Base-by-base conservation (phyloP, 441 rosid species). In the Pelargonium australe region DNA sequence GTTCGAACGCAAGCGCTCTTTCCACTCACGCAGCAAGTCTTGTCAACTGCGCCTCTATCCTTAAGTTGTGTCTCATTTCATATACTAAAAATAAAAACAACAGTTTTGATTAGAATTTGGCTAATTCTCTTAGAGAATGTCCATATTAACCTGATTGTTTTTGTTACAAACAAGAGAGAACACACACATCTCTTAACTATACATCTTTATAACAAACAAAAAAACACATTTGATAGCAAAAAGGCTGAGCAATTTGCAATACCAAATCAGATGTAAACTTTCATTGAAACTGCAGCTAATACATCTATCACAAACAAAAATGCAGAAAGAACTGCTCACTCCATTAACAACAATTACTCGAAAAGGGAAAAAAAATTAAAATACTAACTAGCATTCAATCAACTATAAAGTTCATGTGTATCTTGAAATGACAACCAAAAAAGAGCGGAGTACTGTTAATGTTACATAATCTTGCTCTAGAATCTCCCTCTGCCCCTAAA, bases 401-500 rank as follows among this genome's bases (percentile, higher is more conserved):
- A 34, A 34, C 37, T 34, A 34, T 65, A 69, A 47, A 55, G 71
- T 31, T 49, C 73, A 57, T 71, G 72, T 49, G 66, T 57, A 53
- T 55, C 72, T 20, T 7, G 70, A 44, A 71, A 70, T 66, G 72
- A 64, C 72, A 67, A 69, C 43, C 40, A 13, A 4, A 25, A 73
- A 55, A 45, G 66, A 68, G 7, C 71, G 60, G 61, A 68, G 67
- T 72, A 75, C 68, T 69, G 69, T 40, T 57, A 58, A 51, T 31
- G 45, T 66, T 57, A 81, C 80, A 75, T 19, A 74, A 61, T 40
- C 64, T 20, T 37, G 34, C 68, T 75, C 83, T 84, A 82, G 17
- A 31, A 86, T 74, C 94, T 85, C 67, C 98, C 96, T 77, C 97
- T 77, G 66, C 97, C 96, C 87, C 97, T 85, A 74, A 87, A 90